phyloP scores from a whole-genome alignment of 345 rosid species.

The Turritis glabra region DNA sequence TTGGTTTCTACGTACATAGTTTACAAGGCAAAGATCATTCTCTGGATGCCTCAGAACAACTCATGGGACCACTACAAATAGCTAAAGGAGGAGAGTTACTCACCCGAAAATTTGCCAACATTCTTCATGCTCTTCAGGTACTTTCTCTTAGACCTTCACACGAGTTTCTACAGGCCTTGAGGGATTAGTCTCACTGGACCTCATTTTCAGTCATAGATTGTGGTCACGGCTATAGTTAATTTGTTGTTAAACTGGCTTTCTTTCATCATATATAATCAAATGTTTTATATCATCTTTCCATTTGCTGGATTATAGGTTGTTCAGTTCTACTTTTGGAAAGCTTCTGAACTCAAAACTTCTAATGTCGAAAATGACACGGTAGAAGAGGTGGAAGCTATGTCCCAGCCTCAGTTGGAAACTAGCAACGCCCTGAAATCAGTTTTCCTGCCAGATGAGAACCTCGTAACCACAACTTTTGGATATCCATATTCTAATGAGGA shows the following conservation, averaged over 20 bases:
- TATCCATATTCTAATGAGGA: background rate
- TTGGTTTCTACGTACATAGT: slow-evolving; percentile 58
- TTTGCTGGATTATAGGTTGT: slow-evolving; percentile 49
- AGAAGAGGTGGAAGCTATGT: slow-evolving; percentile 35
- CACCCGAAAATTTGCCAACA: slow-evolving; percentile 48
- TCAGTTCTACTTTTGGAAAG: slow-evolving; percentile 68
- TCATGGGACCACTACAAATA: slow-evolving; percentile 55
- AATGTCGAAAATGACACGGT: slow-evolving; percentile 15
- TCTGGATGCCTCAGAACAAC: slow-evolving; percentile 46
- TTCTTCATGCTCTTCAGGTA: slow-evolving; percentile 89
- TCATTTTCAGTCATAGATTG: background rate
- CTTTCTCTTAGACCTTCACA: background rate
- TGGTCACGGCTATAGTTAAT: background rate
- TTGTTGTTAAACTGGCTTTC: background rate
- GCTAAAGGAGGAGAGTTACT: slow-evolving; percentile 56
- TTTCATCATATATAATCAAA: background rate
- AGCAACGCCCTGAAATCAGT: slow-evolving; percentile 41
- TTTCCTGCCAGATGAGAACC: slow-evolving; percentile 43
- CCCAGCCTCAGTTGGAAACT: slow-evolving; percentile 47
- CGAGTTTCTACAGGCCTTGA: background rate
- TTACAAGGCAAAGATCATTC: slow-evolving; percentile 34
- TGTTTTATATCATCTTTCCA: background rate
- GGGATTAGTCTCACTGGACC: background rate
- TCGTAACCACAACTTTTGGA: slow-evolving; percentile 43
- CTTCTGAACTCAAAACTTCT: slow-evolving; percentile 31